phyloP scores from a whole-genome alignment of 495 filamentous ascomycete genomes.

The Penicillium tannophilum region DNA sequence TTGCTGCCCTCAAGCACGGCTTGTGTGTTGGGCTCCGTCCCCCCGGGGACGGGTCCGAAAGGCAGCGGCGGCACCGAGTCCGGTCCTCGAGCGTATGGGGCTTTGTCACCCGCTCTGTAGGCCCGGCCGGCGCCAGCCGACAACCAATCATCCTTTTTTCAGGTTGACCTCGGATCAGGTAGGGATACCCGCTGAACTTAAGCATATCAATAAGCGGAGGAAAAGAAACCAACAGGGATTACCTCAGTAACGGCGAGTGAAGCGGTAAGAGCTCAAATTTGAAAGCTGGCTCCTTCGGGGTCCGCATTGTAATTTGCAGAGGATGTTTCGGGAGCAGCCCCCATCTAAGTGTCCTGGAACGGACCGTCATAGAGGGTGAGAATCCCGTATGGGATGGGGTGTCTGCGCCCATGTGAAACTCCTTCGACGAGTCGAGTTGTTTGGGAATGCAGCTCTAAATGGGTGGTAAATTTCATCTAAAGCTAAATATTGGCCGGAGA shows the following conservation, averaged over 20 bases:
- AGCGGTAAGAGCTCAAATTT: constrained; percentile 74
- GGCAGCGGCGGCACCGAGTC: constrained; percentile 44
- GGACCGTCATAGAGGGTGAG: constrained; percentile 62
- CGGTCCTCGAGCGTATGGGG: constrained; percentile 48
- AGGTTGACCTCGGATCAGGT: constrained; percentile 68
- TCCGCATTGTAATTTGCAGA: constrained; percentile 70
- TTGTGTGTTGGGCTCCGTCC: constrained; percentile 50
- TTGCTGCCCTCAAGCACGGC: constrained; percentile 52
- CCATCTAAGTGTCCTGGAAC: constrained; percentile 63
- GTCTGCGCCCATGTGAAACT: constrained; percentile 55
- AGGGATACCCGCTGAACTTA: constrained; percentile 67
- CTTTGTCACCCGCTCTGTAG: constrained; percentile 31
- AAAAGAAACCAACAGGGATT: constrained; percentile 77
- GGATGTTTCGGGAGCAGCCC: constrained; percentile 58
- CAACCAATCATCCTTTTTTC: constrained; percentile 20
- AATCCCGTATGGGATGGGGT: constrained; percentile 58
- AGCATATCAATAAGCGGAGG: constrained; percentile 65
- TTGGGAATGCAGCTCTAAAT: constrained; percentile 42
- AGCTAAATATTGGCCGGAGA: constrained; percentile 73
- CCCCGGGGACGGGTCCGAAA: constrained; percentile 42
- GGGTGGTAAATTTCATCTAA: constrained; percentile 75
- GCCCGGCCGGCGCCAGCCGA: constrained; percentile 20
- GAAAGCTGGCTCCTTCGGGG: constrained; percentile 59
- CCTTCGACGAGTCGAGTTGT: constrained; percentile 38
- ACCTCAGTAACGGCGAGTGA: constrained; percentile 70